Evolutionary conservation across 495 filamentous ascomycete species (phyloP).

Genomic region (Bacidia gigantensis): DNA sequence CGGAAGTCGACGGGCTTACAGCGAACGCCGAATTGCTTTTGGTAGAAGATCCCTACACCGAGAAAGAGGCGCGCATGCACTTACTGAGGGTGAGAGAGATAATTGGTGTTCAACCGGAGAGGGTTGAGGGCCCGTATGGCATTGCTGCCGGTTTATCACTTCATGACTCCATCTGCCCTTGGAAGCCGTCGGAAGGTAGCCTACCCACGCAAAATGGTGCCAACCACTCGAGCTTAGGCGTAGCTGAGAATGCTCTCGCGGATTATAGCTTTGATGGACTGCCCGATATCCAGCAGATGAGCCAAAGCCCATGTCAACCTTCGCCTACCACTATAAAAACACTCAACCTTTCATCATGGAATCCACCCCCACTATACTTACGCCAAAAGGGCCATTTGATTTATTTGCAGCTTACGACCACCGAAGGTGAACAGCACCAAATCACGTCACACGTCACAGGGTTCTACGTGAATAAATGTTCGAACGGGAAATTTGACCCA

Average conservation of each 20-base stretch:
- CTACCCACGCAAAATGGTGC: slow-evolving; percentile 31
- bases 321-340: slow-evolving; percentile 80
- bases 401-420: slow-evolving; percentile 76
- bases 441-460: slow-evolving; percentile 87
- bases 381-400: slow-evolving; percentile 86
- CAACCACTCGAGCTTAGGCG: slow-evolving; percentile 22
- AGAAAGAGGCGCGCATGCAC: slow-evolving; percentile 95
- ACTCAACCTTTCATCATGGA: slow-evolving; percentile 84
- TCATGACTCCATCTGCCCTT: slow-evolving; percentile 57
- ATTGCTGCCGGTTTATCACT: slow-evolving; percentile 76
- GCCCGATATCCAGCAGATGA: slow-evolving; percentile 52
- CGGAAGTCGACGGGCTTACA: slow-evolving; percentile 70
- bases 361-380: slow-evolving; percentile 83
- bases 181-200: slow-evolving; percentile 23
- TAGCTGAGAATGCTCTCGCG: slow-evolving; percentile 32
- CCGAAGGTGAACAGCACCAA: slow-evolving; percentile 84
- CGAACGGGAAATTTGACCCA: slow-evolving; percentile 85
- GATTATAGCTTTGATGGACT: slow-evolving; percentile 64
- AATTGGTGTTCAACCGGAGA: slow-evolving; percentile 78
- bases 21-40: slow-evolving; percentile 62
- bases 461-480: slow-evolving; percentile 91
- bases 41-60: slow-evolving; percentile 93
- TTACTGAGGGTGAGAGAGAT: slow-evolving; percentile 79
- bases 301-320: slow-evolving; percentile 48
- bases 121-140: slow-evolving; percentile 78